Base-by-base conservation (phyloP, 768 basidiomycete species). In the Chalciporus pseudorubinellus region DNA sequence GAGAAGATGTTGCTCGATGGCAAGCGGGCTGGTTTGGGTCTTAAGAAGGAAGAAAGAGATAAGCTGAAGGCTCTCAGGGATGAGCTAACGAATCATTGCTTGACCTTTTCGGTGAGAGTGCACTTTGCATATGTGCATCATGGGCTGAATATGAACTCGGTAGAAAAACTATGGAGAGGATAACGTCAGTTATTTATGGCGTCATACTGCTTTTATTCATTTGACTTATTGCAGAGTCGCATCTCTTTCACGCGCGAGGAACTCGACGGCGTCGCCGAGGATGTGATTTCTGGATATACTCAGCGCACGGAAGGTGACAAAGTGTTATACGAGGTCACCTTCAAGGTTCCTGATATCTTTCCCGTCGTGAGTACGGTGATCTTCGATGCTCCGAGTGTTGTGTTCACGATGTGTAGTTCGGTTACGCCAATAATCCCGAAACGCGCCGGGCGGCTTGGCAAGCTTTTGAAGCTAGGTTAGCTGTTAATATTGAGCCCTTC, bases 151-250 rank as follows among this genome's bases (percentile, higher is more conserved):
- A 18, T 42, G 24, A 29, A 26, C 48, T 47, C 28, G 38, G 4
- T 47, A 88, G 85, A 89, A 87, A 84, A 90, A 92, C 73, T 89
- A 84, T 74, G 91, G 89, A 57, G 89, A 93, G 65, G 91, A 93
- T 67, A 83, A 87, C 40, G 89, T 87, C 56, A 51, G 74, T 55
- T n/a, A 7, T 18, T 16, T 14, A 19, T 22, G 9, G 18, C 4
- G 3, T 16, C 43, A 19, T 7, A 26, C 26, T 26, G 26, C 26
- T 26, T 26, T 9, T 6, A 9, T 9, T 36, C 33, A 39, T 39
- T 41, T 6, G 31, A 21, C 34, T 44, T 8, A 34, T 24, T 31
- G 14, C 51, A 90, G 88, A 82, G 77, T 14, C 66, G 70, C 24
- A 71, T 90, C 39, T 74, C 78, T 11, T 87, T 90, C 60, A 88